Evolutionary conservation across 129 eudicot species (phyloP), one percentile per base, ranked within the genome.

Genomic region (Saussurea involucrata): DNA sequence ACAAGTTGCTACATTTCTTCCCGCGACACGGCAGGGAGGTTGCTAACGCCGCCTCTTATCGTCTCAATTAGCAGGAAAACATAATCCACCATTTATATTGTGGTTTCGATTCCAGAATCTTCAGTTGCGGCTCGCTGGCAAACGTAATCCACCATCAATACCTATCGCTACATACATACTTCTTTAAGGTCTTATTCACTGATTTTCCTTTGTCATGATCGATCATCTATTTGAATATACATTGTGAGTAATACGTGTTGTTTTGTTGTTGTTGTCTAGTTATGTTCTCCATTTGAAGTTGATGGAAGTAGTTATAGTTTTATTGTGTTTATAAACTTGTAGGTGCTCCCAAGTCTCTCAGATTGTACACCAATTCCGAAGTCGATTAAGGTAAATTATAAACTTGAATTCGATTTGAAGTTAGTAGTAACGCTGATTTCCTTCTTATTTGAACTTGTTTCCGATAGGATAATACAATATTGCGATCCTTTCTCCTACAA

Each of bases 301-400:
- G 24, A 5, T 57, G n/a, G n/a, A n/a, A n/a, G n/a, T n/a, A n/a
- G n/a, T 34, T 3, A 46, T 24, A 17, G 29, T 11, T 66, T 31
- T 32, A 36, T n/a, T 9, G 2, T 63, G 32, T 63, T 33, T 49
- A 24, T n/a, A 13, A 37, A 11, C 44, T 66, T 18, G 74, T 63
- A 65, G 83, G 74, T 49, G 58, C 61, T 72, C 37, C 22, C 7
- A 22, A 57, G 28, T 44, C 53, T 72, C 67, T 61, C 63, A 15
- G 32, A 42, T 44, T 61, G 55, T 55, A 63, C 49, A 25, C 63
- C 4, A 63, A 57, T 27, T 79, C 49, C 33, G 18, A 63, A 58
- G 78, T 65, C 74, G 55, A 53, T 66, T 46, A 33, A 65, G 78
- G 78, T 80, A 66, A 46, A 4, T 10, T 72, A 21, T 46, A 7